Conservation (phyloP, 306 rosid genomes). For the Castanea sativa region DNA sequence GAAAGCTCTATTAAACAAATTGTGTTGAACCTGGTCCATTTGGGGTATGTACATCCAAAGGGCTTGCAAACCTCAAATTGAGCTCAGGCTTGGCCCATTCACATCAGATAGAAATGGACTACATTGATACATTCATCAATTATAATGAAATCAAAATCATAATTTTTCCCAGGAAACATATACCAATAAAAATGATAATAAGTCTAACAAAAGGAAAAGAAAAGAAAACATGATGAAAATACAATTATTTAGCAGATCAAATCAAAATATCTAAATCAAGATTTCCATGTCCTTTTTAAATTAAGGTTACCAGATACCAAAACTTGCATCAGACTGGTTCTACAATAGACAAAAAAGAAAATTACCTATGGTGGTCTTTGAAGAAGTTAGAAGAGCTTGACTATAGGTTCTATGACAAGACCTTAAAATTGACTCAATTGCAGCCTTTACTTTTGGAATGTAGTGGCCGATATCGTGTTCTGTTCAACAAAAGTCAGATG, state of each 20-base stretch:
- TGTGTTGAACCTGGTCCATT: background rate
- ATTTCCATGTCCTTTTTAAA: constrained; percentile 3
- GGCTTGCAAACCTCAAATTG: background rate
- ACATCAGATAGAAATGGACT: background rate
- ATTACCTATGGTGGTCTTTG: constrained; percentile 88
- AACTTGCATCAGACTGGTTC: constrained; percentile 17
- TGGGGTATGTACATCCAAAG: background rate
- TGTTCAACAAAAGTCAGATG: constrained; percentile 38
- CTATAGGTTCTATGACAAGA: constrained; percentile 80
- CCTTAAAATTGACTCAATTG: constrained; percentile 87
- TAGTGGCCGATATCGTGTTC: constrained; percentile 94
- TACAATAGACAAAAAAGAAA: constrained; percentile 20
- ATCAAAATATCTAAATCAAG: background rate
- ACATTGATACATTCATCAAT: constrained; percentile 3
- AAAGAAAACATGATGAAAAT: background rate
- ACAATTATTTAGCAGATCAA: background rate
- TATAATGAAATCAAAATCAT: background rate
- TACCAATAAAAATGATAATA: background rate
- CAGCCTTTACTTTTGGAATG: constrained; percentile 95
- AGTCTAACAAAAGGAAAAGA: background rate
- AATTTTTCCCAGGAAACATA: background rate
- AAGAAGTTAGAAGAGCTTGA: constrained; percentile 96
- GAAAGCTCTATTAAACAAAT: background rate
- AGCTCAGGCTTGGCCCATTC: background rate
- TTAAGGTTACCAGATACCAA: constrained; percentile 4